Conservation (phyloP, 2,329 filamentous ascomycete species). For the Aspergillus phoenicis region DNA sequence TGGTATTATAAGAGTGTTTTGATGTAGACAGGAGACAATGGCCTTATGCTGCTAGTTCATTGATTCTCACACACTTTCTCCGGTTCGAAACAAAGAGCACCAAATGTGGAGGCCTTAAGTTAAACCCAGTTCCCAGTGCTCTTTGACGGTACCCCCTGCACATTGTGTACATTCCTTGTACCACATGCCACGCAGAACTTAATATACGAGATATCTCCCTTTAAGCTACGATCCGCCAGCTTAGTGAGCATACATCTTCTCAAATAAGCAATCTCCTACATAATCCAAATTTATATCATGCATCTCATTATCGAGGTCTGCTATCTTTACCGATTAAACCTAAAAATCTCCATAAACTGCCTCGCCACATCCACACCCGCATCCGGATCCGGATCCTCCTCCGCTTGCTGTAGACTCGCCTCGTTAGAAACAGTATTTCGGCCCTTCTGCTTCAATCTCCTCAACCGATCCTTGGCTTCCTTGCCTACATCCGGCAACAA, state of each 20-base stretch:
- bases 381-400: slow-evolving; percentile 37
- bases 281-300: background rate
- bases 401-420: slow-evolving; percentile 19
- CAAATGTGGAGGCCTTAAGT: background rate
- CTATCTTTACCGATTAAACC: slow-evolving; percentile 41
- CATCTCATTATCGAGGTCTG: background rate
- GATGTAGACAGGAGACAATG: background rate
- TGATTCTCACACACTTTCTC: too few species aligned
- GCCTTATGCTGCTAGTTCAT: background rate
- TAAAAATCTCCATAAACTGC: slow-evolving; percentile 50
- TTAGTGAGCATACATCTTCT: background rate
- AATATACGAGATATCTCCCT: background rate
- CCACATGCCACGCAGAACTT: background rate
- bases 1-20: background rate
- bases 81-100: background rate
- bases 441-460: slow-evolving; percentile 22
- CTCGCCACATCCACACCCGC: slow-evolving; percentile 45
- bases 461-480: slow-evolving; percentile 38
- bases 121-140: background rate
- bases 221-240: background rate
- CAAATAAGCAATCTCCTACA: background rate
- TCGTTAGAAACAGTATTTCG: slow-evolving; percentile 19
- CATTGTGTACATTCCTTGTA: background rate
- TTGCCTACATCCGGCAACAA: slow-evolving; percentile 44
- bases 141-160: background rate